Percentiles rank a stretch among this genome's conserved stretches.
phyloP scores from a whole-genome alignment of 139 green algal species.

The Marvania coccoides region DNA sequence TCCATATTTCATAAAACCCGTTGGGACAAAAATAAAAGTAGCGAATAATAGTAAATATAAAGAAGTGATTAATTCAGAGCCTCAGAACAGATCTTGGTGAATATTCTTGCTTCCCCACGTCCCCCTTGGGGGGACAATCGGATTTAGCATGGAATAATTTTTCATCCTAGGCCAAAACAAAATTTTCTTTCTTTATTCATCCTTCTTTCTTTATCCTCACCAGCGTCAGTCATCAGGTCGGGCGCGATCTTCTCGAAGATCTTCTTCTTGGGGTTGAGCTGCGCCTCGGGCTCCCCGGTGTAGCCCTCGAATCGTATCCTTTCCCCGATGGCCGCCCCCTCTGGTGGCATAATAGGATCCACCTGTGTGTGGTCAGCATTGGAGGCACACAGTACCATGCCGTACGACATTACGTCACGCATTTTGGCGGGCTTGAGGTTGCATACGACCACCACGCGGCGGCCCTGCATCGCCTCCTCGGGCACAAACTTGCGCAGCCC shows the following conservation, averaged over 20 bases:
- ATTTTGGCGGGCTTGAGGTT: constrained; percentile 98
- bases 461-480: constrained; percentile 67
- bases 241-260: constrained; percentile 71
- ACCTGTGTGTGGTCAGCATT: constrained; percentile 69
- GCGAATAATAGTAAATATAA: too few relatives aligned
- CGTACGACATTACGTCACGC: constrained; percentile 77
- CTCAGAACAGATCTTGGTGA: constrained; percentile 14
- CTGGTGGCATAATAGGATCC: constrained; percentile 73
- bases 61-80: not conserved
- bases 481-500: constrained; percentile 93
- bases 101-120: constrained; percentile 3
- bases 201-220: constrained; percentile 26
- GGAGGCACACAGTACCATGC: constrained; percentile 90
- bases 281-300: constrained; percentile 34
- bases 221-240: constrained; percentile 57
- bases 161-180: not conserved
- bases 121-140: not conserved
- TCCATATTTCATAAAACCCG: not conserved
- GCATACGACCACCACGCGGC: constrained; percentile 70
- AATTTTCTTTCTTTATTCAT: not conserved
- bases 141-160: not conserved
- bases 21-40: not conserved
- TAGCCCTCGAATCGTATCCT: constrained; percentile 52
- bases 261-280: constrained; percentile 90
- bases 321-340: constrained; percentile 72